phyloP scores from a whole-genome alignment of 2,329 filamentous ascomycete genomes.

The Raffaelea albimanens region DNA sequence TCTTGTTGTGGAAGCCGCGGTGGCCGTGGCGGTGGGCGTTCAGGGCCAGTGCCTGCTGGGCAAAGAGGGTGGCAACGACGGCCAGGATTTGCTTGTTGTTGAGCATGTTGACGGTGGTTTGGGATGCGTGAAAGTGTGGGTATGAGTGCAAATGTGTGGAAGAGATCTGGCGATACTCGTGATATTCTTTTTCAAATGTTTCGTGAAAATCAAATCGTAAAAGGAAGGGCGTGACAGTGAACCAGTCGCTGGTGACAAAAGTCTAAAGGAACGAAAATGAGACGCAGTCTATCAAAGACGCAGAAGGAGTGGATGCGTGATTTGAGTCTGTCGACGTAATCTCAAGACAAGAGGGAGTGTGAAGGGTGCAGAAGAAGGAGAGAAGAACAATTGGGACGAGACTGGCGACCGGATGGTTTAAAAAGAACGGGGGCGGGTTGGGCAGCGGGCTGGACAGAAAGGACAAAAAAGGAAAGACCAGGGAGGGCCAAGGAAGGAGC shows the following conservation, averaged over 20 bases:
- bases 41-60: constrained; percentile 31
- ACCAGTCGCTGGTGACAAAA: background rate
- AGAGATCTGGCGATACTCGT: background rate
- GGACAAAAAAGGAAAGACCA: background rate
- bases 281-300: constrained; percentile 44
- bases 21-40: constrained; percentile 33
- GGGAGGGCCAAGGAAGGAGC: background rate
- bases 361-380: constrained; percentile 1
- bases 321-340: constrained; percentile 16
- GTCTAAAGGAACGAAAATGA: constrained; percentile 8
- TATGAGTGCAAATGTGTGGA: background rate
- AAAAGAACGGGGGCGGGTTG: constrained; percentile 10
- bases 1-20: constrained; percentile 23
- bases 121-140: background rate
- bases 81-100: constrained; percentile 21
- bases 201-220: constrained; percentile 7
- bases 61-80: constrained; percentile 32
- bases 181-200: background rate
- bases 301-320: constrained; percentile 30
- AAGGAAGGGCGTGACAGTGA: background rate
- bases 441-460: constrained; percentile 1
- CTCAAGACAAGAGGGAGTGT: constrained; percentile 1
- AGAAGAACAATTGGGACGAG: constrained; percentile 6
- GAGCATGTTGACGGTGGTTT: constrained; percentile 7
- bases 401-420: constrained; percentile 10